These are phyloP conservation scores for Pythium sp. DNA, from an alignment of 352 stramenopile species.

Conservation along the genomic window DNA sequence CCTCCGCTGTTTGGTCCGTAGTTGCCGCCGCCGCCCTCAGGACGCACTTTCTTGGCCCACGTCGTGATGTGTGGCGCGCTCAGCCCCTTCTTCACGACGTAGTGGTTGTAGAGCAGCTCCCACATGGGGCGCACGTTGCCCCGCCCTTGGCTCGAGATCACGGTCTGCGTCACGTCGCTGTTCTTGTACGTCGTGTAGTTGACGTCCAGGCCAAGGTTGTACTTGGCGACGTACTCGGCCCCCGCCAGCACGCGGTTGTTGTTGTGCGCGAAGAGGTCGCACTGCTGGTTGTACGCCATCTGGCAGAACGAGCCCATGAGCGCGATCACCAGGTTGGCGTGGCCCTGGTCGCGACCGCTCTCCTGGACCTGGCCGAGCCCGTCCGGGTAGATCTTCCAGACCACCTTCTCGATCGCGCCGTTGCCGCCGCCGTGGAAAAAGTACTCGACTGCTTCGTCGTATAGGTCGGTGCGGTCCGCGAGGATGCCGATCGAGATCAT, in stretches of 20 bases:
- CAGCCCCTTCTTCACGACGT: constrained; percentile 18
- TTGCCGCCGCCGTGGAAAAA: constrained; percentile 20
- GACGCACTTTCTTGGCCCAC: constrained; percentile 13
- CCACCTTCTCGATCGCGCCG: constrained; percentile 17
- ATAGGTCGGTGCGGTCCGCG: constrained; percentile 17
- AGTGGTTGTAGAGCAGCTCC: constrained; percentile 24
- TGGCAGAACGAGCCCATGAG: constrained; percentile 19
- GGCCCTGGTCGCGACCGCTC: constrained; percentile 22
- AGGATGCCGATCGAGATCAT: constrained; percentile 24
- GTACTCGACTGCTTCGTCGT: constrained; percentile 20
- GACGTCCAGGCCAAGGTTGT: constrained; percentile 20
- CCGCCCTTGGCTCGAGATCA: constrained; percentile 10
- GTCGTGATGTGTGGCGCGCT: constrained; percentile 13
- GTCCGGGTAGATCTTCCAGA: constrained; percentile 19
- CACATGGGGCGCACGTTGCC: constrained; percentile 13
- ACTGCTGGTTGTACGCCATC: constrained; percentile 21
- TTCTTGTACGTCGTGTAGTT: constrained; percentile 21
- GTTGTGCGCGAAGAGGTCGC: constrained; percentile 23
- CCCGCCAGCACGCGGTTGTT: constrained; percentile 21
- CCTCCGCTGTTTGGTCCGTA: constrained; percentile 23
- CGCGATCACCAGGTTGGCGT: constrained; percentile 17
- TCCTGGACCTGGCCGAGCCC: constrained; percentile 21
- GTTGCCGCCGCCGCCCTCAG: constrained; percentile 21
- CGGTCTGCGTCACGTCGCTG: constrained; percentile 21
- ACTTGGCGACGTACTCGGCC: constrained; percentile 22